Evolutionary conservation across 371 early-diverging fungal genomes (phyloP), one percentile per base, ranked within the genome.

Genomic region (Coemansia sp.): DNA sequence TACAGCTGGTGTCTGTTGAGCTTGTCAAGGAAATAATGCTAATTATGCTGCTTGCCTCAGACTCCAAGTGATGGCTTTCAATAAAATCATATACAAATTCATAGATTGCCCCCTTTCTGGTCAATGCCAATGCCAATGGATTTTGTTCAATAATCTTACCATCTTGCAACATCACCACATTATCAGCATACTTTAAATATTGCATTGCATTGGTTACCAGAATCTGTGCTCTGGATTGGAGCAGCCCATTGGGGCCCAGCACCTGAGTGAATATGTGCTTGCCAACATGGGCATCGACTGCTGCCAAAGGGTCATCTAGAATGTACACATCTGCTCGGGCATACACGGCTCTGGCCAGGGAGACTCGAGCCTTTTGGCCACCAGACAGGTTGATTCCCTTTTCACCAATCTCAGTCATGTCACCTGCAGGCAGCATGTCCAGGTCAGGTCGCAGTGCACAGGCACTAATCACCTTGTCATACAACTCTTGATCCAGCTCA

Each of bases 331-430:
- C 94, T 41, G 92, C 89, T 50, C 88, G 83, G 20, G 89, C 82
- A 69, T 95, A 95, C n/a, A 93, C 88, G 16, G 93, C 93, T 20
- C 92, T 90, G 86, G 93, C 93, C 47, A 93, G 65, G 1, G 86
- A 86, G 10, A 90, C 82, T 58, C 92, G 86, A 5, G 86, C 85
- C 78, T 87, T 90, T 68, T 93, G 92, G 3, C 93, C 94, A 55
- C 94, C 97, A 0, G 89, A 89, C 52, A 95, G 70, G 63, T 90
- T 94, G 77, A 94, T 90, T 36, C 97, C 97, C 55, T 88, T 85
- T 75, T 95, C 97, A 41, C 97, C 98, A 77, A 98, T 95, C 77
- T 96, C 95, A 4, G 93, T 93, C 72, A 82, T 70, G 78, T 98
- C 97, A 16, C 94, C 94, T 6, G 30, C 89, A 0, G 84, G 83